Base-by-base conservation (phyloP, 139 green algal species). In the Ettlia oleoabundans region DNA sequence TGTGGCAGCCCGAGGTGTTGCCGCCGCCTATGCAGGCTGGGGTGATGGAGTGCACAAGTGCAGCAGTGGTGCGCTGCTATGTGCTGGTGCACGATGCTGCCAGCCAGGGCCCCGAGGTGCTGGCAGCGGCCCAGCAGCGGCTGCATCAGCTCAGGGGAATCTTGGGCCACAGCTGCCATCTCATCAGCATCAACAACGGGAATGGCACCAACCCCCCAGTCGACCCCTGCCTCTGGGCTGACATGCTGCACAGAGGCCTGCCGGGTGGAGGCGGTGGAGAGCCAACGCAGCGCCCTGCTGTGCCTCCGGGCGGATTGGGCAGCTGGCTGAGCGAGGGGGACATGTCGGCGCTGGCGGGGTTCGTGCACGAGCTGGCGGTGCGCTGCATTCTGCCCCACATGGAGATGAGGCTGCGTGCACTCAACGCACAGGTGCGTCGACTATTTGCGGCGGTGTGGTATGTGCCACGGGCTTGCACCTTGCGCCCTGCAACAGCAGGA, bases 81-180 rank as follows among this genome's bases (percentile, higher is more conserved):
- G 83, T 96, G 68, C 81, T 96, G 37, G 65, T 96, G 43, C 93
- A 96, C 63, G 93, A 95, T 61, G 87, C 78, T 2, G 47, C 78
- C 76, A 82, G 33, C 18, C 71, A 71, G 30, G 55, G 63, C 9
- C 52, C 68, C 33, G 58, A 58, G 9, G 74, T 70, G 61, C 70
- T 83, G 37, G 69, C 73, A 15, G 40, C 87, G 51, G 84, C 89
- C 3, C 74, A 86, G 75, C 73, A 87, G 70, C 86, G 82, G 71
- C 75, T 93, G 80, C 62, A 35, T 0, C 42, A 81, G 43, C 53
- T 93, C 64, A 75, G 83, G 7, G 71, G 51, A 15, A 76, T 65
- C 3, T 82, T 91, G 33, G 89, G 92, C 64, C 42, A 32, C 38
- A 55, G 47, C 37, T 89, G 84, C 67, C 76, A 85, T n/a, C 70